Base-by-base conservation (phyloP, 177 flowering plant genomes). In the Vitis hybrid region DNA sequence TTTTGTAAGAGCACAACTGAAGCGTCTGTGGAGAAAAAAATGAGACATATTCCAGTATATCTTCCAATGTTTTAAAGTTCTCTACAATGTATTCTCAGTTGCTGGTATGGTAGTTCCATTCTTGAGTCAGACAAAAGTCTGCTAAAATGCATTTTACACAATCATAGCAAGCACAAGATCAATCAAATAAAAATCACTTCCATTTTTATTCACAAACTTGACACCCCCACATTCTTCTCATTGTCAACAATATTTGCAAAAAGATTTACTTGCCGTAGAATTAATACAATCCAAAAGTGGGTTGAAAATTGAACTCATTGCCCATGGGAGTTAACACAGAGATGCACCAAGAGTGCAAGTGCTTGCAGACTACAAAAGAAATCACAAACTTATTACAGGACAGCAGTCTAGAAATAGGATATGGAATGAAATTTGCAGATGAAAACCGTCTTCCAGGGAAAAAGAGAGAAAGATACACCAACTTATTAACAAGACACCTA, bases 381-480 rank as follows among this genome's bases (percentile, higher is more conserved):
- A 51, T 69, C 68, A 19, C 71, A 72, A 73, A 58, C 72, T 83
- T 77, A 73, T 80, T 73, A 82, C 79, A 71, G 50, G 62, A 74
- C 66, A 75, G 57, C 50, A 10, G 69, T 71, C 70, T 51, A 38
- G 73, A 58, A 67, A 62, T 65, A 38, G 51, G 31, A 71, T 33
- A 4, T 4, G 31, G 51, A 62, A 72, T 22, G 2, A 18, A 66
- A 52, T 22, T 31, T 28, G 7, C 55, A 49, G 15, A 3, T 47
- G 14, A n/a, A 62, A 71, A 70, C 61, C 50, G 28, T n/a, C 69
- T 70, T 12, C 28, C 17, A 10, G 47, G 47, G 47, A 38, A n/a
- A 70, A 63, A 56, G 11, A 12, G 10, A 31, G 55, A 49, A 58
- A 60, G 62, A 22, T 51, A 64, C 31, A 12, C 66, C 17, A 65